Evolutionary conservation across 1,139 yeast genomes (phyloP), one percentile per base, ranked within the genome.

Genomic region (Pichia sp.): DNA sequence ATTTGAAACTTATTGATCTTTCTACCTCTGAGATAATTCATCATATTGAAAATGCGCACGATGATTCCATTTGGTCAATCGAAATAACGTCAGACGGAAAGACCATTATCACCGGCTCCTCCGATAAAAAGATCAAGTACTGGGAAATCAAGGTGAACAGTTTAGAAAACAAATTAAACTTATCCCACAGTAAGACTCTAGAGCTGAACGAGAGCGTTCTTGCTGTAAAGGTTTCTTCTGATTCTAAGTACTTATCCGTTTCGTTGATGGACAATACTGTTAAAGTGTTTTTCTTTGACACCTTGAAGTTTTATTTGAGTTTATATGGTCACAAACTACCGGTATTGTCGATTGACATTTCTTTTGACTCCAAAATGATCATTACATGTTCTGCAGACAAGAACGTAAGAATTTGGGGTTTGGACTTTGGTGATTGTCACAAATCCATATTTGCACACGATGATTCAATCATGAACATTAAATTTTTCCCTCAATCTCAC

Each of bases 351-450:
- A 82, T 95, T 62, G 99, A 93, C 67, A 90, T 93, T 41, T 87
- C 98, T 1, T 75, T 71, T 60, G 99, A 93, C 67, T 84, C 93
- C 41, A 93, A 93, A 67, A 70, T 93, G 61, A 78, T 93, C 51
- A 83, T 91, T 51, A 88, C 98, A 0, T 87, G 96, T 6, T 89
- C 97, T 0, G 99, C 99, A 0, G 99, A 93, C 70, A 93, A 93
- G 69, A 93, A 93, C 69, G 88, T 93, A 65, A 90, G 95, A 69
- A 86, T 93, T 54, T 93, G 99, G 99, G 99, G 99, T 47, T 74
- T 95, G 55, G 99, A 93, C 68, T 93, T 93, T 68, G 99, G 99
- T 69, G 99, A 93, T 70, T 93, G 99, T 74, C 99, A 93, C 70
- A 86, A 85, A 67, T 91, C 98, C 3, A 82, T 93, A 34, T 93